Conservation (phyloP, 1,284 basidiomycete genomes). For the Rhizopogon parksii region DNA sequence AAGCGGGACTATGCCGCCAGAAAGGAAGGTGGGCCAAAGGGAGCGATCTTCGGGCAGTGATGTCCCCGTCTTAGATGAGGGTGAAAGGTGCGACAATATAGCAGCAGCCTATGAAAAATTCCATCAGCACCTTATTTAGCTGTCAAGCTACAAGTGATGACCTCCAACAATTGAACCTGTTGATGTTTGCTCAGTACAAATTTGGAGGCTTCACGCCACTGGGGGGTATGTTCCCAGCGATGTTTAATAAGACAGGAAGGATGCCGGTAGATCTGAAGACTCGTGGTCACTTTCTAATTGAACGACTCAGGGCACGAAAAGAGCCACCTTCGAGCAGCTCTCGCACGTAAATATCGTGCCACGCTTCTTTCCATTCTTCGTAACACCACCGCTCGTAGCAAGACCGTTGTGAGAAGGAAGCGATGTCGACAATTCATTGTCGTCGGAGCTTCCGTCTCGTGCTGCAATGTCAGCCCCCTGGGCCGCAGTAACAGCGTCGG, state of each 20-base stretch:
- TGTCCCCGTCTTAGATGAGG: conserved; percentile 37
- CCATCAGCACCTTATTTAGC: conserved; percentile 9
- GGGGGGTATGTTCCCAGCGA: conserved; percentile 95
- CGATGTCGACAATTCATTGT: conserved; percentile 13
- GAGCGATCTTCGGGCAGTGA: conserved; percentile 91
- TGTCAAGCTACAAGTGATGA: conserved; percentile 21
- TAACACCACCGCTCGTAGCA: conserved; percentile 29
- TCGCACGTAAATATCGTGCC: conserved; percentile 88
- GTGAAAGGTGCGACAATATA: conserved; percentile 81
- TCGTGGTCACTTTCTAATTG: conserved; percentile 13
- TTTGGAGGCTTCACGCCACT: conserved; percentile 95
- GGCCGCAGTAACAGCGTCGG: conserved; percentile 10
- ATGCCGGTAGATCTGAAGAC: conserved; percentile 78
- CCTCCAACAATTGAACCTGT: conserved; percentile 95
- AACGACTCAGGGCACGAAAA: conserved; percentile 1
- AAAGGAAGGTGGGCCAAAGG: conserved; percentile 75
- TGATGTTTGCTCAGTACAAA: conserved; percentile 95
- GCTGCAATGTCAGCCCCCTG: conserved; percentile 1
- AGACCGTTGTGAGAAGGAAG: conserved; percentile 20
- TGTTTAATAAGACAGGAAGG: conserved; percentile 95
- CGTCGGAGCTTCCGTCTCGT: conserved; percentile 16
- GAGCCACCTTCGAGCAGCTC: conserved; percentile 76
- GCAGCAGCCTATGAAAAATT: conserved; percentile 68
- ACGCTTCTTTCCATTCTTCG: conserved; percentile 60
- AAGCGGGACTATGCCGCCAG: conserved; percentile 58